A percentile compares a stretch with the other conserved stretches of the same genome.
phyloP scores from a whole-genome alignment of 139 green algal species.

The Spirogloea muscicola region DNA sequence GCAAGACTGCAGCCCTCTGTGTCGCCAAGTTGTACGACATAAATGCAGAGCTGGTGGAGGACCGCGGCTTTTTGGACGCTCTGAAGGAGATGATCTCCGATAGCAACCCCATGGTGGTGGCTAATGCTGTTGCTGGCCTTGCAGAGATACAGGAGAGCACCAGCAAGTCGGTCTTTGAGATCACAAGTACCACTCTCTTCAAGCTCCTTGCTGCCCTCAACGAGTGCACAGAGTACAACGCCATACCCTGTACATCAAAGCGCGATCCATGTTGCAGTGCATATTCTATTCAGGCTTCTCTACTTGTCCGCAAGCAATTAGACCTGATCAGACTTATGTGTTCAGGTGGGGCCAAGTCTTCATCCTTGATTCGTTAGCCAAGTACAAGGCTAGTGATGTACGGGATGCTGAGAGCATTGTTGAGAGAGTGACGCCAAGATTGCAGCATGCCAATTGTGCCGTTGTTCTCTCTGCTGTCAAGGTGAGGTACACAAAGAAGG shows the following conservation, averaged over 20 bases:
- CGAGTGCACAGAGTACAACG: constrained; percentile 99
- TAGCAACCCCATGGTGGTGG: constrained; percentile 98
- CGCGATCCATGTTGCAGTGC: too few species aligned
- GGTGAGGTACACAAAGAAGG: too few species aligned
- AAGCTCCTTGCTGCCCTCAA: constrained; percentile 97
- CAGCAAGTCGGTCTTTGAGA: constrained; percentile 60
- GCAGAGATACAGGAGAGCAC: constrained; percentile 75
- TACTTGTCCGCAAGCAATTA: too few species aligned
- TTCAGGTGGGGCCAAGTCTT: constrained; percentile 86
- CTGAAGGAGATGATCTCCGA: constrained; percentile 90
- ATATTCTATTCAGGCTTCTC: too few species aligned
- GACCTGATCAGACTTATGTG: too few species aligned
- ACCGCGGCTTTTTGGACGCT: constrained; percentile 92
- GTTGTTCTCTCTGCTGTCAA: constrained; percentile 96
- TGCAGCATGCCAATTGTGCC: constrained; percentile 97
- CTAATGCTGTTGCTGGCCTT: constrained; percentile 94
- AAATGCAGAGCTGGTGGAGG: constrained; percentile 89
- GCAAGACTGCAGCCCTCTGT: constrained; percentile 96
- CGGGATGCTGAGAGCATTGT: constrained; percentile 84
- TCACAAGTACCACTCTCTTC: constrained; percentile 72
- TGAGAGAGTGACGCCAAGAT: constrained; percentile 89
- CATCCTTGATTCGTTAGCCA: constrained; percentile 88
- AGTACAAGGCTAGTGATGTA: constrained; percentile 65
- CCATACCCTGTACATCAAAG: too few species aligned
- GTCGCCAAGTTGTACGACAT: constrained; percentile 99